These are phyloP conservation scores for Dendrostoma leiphaemia DNA, from an alignment of 2,329 filamentous ascomycete genomes.

Conservation along the genomic window DNA sequence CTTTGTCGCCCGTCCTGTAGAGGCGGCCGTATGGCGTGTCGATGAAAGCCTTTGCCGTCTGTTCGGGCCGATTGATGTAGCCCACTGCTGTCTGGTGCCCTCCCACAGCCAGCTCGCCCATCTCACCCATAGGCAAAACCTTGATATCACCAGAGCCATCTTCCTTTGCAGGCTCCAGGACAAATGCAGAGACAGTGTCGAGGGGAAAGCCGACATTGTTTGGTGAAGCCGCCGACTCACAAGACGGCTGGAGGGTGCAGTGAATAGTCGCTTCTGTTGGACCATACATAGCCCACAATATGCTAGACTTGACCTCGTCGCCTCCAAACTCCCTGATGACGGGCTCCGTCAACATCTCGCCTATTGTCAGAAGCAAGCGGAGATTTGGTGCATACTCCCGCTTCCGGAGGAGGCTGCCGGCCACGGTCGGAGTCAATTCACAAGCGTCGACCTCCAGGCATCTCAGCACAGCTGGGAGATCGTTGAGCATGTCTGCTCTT, in stretches of 20 bases:
- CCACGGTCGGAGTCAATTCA: conserved; percentile 87
- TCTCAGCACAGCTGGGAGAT: conserved; percentile 68
- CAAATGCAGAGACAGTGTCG: conserved; percentile 75
- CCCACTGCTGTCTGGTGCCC: conserved; percentile 76
- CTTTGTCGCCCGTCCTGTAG: conserved; percentile 86
- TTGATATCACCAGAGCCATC: conserved; percentile 22
- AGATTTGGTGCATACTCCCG: conserved; percentile 66
- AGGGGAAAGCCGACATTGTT: conserved; percentile 76
- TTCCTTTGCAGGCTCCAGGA: conserved; percentile 52
- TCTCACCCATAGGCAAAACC: conserved; percentile 62
- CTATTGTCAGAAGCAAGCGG: conserved; percentile 77
- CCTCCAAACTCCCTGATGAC: conserved; percentile 80
- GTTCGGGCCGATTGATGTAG: conserved; percentile 78
- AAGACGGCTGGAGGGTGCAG: conserved; percentile 69
- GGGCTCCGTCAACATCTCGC: conserved; percentile 82
- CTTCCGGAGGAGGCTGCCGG: conserved; percentile 70
- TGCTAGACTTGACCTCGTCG: conserved; percentile 47
- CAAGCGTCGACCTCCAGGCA: conserved; percentile 73
- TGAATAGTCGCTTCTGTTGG: conserved; percentile 92
- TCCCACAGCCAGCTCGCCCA: conserved; percentile 79
- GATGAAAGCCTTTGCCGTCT: conserved; percentile 72
- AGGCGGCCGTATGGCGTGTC: conserved; percentile 64
- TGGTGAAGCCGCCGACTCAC: conserved; percentile 54
- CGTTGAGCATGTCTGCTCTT: conserved; percentile 67
- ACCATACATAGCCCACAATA: conserved; percentile 92